Evolutionary conservation across 2,329 filamentous ascomycete species (phyloP), one percentile per base, ranked within the genome.

Genomic region (Sclerotinia spermophila): DNA sequence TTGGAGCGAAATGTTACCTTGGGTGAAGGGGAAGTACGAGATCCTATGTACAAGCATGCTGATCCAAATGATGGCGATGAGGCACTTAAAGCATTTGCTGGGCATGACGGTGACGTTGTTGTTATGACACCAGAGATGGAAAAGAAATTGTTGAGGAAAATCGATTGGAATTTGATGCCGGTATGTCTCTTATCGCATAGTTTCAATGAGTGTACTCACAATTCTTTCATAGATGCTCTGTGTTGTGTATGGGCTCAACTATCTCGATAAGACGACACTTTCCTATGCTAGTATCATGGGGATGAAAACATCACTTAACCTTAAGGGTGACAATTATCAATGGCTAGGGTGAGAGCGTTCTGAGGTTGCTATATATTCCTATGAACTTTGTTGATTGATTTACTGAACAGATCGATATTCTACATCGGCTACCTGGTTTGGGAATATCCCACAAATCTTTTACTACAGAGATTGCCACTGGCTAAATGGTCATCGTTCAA

Each of bases 401-500:
- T 27, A 5, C 38, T 51, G 0, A 38, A 38, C 40, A 69, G 67
- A 30, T 69, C 67, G 74, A 79, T 84, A 77, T 84, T 84, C 71
- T 84, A 84, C 71, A 83, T 84, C 61, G 82, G 82, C 77, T 77
- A 73, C 73, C 73, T 74, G 7, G 62, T 70, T 19, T 78, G 74
- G 74, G 77, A 79, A 70, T 79, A 78, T 48, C 78, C 78, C 2
- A 78, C 77, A 13, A 79, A 78, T 68, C 74, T 75, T 60, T 67
- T 79, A 2, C 62, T 76, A 24, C 89, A 90, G 77, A 81, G 84
- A 1, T 78, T 90, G 2, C 89, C 89, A 0, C 78, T 90, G 3
- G 89, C 86, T 0, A 90, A 90, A 78, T 90, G 89, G 79, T 88
- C 85, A 0, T 86, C 86, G 0, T 83, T 85, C 71, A 89, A 87